Base-by-base conservation (phyloP, 2,329 filamentous ascomycete genomes). In the Pseudocercospora fuligena region DNA sequence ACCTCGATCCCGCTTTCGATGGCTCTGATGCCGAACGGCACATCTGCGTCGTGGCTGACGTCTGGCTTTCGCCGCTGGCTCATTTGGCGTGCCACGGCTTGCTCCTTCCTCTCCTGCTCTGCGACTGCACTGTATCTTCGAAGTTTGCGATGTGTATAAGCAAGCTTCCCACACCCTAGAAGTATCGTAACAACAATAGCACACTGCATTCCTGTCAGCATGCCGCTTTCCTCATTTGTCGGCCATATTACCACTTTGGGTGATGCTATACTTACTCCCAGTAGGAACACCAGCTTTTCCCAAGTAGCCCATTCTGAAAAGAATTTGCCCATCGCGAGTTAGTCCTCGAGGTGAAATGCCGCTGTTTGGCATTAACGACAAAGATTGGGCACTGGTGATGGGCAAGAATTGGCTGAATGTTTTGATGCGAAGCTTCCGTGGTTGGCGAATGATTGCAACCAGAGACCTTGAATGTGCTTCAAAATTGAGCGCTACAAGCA, bases 1-100 rank as follows among this genome's bases (percentile, higher is more conserved):
- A 97, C 87, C 76, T 94, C 87, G 51, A 96, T 84, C 5, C 93
- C 93, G 72, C 87, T 91, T 77, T 97, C 90, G 56, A 97, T 87
- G 6, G 94, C 94, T 72, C 91, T 89, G 61, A 95, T 88, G 21
- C 94, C 94, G 74, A 97, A 97, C 0, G 93, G 93, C 40, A 96
- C 87, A 9, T 92, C 89, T 60, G 87, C 83, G 57, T 83, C 73
- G 83, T 88, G 82, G 88, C 31, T 63, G 36, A 36, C 46, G n/a
- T 40, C 51, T 53, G 47, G 57, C 21, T 51, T 61, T n/a, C 61
- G 61, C 16, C 72, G 66, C 58, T 76, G 74, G 66, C 74, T 76
- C 70, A 75, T 74, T 64, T 73, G 70, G 29, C 74, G 68, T 61
- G 75, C 80, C 63, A 81, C 71, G 12, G 70, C 69, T 63, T 75